Evolutionary conservation across 2,329 filamentous ascomycete species (phyloP).

Genomic region (Paramyrothecium sp.): DNA sequence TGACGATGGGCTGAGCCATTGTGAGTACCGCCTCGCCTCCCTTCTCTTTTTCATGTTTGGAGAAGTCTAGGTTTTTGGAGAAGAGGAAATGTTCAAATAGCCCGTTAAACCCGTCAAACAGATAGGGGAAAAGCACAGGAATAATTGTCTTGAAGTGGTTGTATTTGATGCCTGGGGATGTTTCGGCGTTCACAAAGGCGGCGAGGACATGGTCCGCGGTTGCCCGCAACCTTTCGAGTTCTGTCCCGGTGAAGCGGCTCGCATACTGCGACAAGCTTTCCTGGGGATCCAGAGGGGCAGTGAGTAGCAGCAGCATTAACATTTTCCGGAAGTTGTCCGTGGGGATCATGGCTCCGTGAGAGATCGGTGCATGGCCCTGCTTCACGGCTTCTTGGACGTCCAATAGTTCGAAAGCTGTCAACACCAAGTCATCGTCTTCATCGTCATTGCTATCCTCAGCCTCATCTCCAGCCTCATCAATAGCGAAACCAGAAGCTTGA

Average conservation of each 20-base stretch:
- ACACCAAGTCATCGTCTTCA: constrained; percentile 61
- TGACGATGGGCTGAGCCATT: constrained; percentile 46
- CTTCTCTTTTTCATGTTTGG: constrained; percentile 41
- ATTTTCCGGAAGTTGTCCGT: constrained; percentile 71
- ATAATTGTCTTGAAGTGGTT: constrained; percentile 60
- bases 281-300: constrained; percentile 63
- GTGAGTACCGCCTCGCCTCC: constrained; percentile 16
- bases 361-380: constrained; percentile 46
- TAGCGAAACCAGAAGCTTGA: constrained; percentile 39
- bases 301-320: constrained; percentile 66
- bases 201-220: constrained; percentile 65
- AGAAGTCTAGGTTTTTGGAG: constrained; percentile 68
- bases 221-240: constrained; percentile 56
- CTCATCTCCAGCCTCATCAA: constrained; percentile 44
- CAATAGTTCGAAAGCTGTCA: constrained; percentile 68
- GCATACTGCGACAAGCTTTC: constrained; percentile 64
- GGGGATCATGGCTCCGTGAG: constrained; percentile 67
- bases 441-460: constrained; percentile 43
- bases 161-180: constrained; percentile 61
- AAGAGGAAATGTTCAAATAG: constrained; percentile 77
- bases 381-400: constrained; percentile 62
- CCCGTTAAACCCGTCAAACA: constrained; percentile 66
- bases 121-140: constrained; percentile 58
- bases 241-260: constrained; percentile 51
- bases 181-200: constrained; percentile 65